Conservation (phyloP, 495 filamentous ascomycete genomes). For the Peziza echinospora region DNA sequence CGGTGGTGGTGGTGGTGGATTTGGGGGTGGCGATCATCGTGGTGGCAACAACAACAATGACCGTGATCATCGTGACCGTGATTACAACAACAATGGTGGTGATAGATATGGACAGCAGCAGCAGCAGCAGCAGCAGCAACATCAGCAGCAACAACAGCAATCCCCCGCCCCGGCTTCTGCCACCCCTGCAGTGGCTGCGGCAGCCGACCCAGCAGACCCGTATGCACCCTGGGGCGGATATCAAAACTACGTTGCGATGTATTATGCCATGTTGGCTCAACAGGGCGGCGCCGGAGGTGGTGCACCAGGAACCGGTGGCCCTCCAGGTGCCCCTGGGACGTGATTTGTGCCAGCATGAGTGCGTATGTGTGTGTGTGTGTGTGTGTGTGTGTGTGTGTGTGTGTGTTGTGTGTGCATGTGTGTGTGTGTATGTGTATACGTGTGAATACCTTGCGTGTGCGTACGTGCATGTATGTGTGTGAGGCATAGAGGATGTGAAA, state of each 20-base stretch:
- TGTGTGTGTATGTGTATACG: too few relatives aligned
- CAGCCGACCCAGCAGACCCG: constrained; percentile 7
- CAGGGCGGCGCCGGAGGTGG: constrained; percentile 13
- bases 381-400: too few relatives aligned
- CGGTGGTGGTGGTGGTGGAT: too few relatives aligned
- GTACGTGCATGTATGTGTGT: too few relatives aligned
- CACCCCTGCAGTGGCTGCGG: neutral
- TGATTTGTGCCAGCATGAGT: too few relatives aligned
- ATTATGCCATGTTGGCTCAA: constrained; percentile 18
- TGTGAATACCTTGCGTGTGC: too few relatives aligned
- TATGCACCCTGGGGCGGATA: constrained; percentile 20
- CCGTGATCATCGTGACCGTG: neutral
- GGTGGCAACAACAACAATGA: neutral
- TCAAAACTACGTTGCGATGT: constrained; percentile 18
- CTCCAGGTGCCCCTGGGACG: neutral
- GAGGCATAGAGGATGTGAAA: too few relatives aligned
- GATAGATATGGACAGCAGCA: constrained; percentile 12
- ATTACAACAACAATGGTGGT: constrained; percentile 11
- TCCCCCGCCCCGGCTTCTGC: constrained; percentile 1
- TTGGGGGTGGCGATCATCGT: neutral
- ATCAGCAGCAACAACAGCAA: constrained; percentile 6
- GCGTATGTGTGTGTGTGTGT: too few relatives aligned
- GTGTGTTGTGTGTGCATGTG: too few relatives aligned
- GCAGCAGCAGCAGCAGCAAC: constrained; percentile 8
- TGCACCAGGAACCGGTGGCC: neutral